A percentile compares a stretch with the other conserved stretches of the same genome.
phyloP scores from a whole-genome alignment of 2,329 filamentous ascomycete genomes.

The Lanzia echinophila region DNA sequence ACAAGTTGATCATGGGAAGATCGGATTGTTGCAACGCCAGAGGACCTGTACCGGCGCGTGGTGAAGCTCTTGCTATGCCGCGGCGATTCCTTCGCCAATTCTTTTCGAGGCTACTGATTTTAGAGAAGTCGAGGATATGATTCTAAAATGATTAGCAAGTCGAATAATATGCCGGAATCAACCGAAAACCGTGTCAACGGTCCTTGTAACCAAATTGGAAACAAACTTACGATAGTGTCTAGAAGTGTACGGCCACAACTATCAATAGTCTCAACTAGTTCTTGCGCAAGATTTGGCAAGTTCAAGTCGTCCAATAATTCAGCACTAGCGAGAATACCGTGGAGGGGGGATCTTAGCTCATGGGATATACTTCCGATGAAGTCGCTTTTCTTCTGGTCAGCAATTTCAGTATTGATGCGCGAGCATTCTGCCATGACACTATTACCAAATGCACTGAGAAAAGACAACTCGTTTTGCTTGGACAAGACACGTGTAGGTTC shows the following conservation, averaged over 20 bases:
- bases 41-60: conserved; percentile 3
- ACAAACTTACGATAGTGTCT: conserved; percentile 31
- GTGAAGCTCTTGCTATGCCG: conserved; percentile 1
- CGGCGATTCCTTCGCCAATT: conserved; percentile 27
- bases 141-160: conserved; percentile 23
- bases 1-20: conserved; percentile 31
- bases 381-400: conserved; percentile 47
- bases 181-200: not conserved
- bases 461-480: conserved; percentile 33
- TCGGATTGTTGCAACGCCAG: conserved; percentile 24
- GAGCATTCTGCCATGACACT: conserved; percentile 50
- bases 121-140: conserved; percentile 37
- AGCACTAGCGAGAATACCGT: conserved; percentile 48
- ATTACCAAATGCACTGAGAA: conserved; percentile 39
- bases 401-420: conserved; percentile 45
- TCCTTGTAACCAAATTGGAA: not conserved
- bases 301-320: conserved; percentile 43
- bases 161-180: not conserved
- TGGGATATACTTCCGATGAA: conserved; percentile 55
- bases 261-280: conserved; percentile 32
- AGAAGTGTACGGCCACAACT: conserved; percentile 34
- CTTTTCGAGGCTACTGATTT: conserved; percentile 31
- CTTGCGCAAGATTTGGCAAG: conserved; percentile 25
- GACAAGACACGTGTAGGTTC: conserved; percentile 30
- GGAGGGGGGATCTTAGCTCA: conserved; percentile 49